These are phyloP conservation scores for Myxozyma melibiosi DNA, from an alignment of 805 yeast species.

Conservation along the genomic window DNA sequence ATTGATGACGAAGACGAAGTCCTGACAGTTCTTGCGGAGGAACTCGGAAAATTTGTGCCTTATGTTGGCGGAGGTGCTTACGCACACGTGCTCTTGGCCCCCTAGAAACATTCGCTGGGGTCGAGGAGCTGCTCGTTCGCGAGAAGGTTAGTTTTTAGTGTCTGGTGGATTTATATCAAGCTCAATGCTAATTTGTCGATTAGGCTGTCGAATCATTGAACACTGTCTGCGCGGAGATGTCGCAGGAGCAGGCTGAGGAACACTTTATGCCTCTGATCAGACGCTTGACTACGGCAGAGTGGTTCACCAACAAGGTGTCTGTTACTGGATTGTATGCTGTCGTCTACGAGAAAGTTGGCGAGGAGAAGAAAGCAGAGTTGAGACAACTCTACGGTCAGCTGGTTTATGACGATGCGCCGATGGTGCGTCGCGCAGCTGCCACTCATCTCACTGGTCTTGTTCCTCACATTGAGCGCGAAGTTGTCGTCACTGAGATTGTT, in stretches of 20 bases:
- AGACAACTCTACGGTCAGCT: conserved; percentile 68
- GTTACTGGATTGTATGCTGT: conserved; percentile 84
- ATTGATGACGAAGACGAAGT: conserved; percentile 97
- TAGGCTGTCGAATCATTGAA: conserved; percentile 82
- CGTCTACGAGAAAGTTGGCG: conserved; percentile 57
- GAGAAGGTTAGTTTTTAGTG: conserved; percentile 49
- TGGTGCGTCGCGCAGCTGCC: conserved; percentile 96
- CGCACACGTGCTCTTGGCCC: conserved; percentile 63
- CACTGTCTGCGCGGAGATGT: conserved; percentile 63
- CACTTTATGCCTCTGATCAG: conserved; percentile 76
- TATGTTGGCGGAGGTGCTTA: conserved; percentile 79
- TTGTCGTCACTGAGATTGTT: conserved; percentile 30
- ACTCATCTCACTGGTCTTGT: conserved; percentile 52
- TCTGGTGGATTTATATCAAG: background rate
- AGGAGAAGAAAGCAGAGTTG: conserved; percentile 54
- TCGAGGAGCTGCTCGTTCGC: conserved; percentile 95
- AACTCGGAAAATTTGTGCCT: conserved; percentile 85
- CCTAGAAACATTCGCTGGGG: conserved; percentile 80
- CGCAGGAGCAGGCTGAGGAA: conserved; percentile 60
- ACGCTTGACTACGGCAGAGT: conserved; percentile 79
- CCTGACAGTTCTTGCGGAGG: conserved; percentile 87
- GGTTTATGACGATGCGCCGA: conserved; percentile 89
- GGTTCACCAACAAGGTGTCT: conserved; percentile 93
- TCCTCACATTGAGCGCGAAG: conserved; percentile 24
- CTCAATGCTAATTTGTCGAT: background rate